A percentile compares a stretch with the other conserved stretches of the same genome.
phyloP scores from a whole-genome alignment of 345 rosid species.

The Excoecaria agallocha region DNA sequence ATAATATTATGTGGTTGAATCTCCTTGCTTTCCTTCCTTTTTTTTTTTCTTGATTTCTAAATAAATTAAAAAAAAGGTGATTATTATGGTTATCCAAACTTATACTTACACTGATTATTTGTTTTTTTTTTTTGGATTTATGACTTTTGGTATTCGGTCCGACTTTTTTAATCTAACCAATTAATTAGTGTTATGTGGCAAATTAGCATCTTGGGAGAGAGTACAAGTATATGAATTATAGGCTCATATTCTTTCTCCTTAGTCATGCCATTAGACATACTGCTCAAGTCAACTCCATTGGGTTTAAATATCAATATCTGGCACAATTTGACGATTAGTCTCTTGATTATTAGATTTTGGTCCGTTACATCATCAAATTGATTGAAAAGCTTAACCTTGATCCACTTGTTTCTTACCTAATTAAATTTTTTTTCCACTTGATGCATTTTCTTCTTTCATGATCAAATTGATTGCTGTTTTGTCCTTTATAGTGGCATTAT shows the following conservation, averaged over 20 bases:
- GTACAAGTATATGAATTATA: neutral
- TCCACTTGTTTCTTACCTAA: neutral
- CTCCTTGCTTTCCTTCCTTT: neutral
- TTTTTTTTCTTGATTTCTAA: no score
- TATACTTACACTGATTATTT: neutral
- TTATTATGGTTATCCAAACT: neutral
- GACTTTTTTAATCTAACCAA: no score
- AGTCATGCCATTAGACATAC: neutral
- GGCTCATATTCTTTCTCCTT: no score
- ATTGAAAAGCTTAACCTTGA: neutral
- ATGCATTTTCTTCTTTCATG: neutral
- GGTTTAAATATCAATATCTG: no score
- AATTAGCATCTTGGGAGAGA: neutral
- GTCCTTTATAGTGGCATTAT: neutral
- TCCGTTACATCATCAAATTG: neutral
- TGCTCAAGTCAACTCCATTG: neutral
- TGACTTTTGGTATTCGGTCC: neutral
- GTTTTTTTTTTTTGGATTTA: neutral
- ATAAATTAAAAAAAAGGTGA: no score
- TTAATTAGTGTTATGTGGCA: no score
- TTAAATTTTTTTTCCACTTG: neutral
- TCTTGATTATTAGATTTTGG: neutral
- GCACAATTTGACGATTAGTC: conserved; percentile 6
- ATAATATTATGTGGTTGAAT: neutral
- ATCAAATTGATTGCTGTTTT: conserved; percentile 2